A percentile compares a stretch with the other conserved stretches of the same genome.
Evolutionary conservation across 768 basidiomycete species (phyloP).

Genomic region (Hypsizygus marmoreus): DNA sequence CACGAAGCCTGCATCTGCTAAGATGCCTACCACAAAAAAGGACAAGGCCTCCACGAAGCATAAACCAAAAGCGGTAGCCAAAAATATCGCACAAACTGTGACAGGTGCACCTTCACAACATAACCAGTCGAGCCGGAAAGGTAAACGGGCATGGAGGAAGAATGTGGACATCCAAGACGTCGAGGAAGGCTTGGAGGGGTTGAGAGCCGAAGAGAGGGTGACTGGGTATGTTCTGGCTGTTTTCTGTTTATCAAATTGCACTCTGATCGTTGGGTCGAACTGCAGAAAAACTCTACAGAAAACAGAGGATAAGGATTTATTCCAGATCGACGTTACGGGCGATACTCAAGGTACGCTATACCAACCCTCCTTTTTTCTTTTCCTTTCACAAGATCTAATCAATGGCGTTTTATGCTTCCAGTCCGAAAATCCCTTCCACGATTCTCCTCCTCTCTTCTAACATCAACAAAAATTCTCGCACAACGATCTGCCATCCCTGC

Average conservation of each 20-base stretch:
- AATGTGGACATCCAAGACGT: slow-evolving; percentile 85
- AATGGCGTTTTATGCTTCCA: slow-evolving; percentile 23
- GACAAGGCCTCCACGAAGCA: too few species aligned
- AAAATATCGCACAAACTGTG: slow-evolving; percentile 25
- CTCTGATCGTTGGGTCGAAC: slow-evolving; percentile 1
- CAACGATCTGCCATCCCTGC: slow-evolving; percentile 90
- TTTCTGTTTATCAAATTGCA: not conserved
- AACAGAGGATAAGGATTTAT: slow-evolving; percentile 72
- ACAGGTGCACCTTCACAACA: slow-evolving; percentile 62
- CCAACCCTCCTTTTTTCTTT: not conserved
- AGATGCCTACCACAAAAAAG: too few species aligned
- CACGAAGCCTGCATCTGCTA: too few species aligned
- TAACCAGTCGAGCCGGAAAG: slow-evolving; percentile 78
- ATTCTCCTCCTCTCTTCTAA: slow-evolving; percentile 55
- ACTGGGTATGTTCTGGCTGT: slow-evolving; percentile 57
- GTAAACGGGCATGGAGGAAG: slow-evolving; percentile 94
- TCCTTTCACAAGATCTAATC: not conserved
- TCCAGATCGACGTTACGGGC: slow-evolving; percentile 78
- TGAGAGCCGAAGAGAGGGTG: slow-evolving; percentile 80
- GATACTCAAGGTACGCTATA: slow-evolving; percentile 70
- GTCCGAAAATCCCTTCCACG: slow-evolving; percentile 62
- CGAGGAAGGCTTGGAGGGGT: slow-evolving; percentile 72
- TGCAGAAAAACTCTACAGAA: slow-evolving; percentile 63
- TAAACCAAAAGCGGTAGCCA: too few species aligned
- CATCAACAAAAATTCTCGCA: slow-evolving; percentile 76